Evolutionary conservation across 176 grass and related monocot species (phyloP), one percentile per base, ranked within the genome.

Genomic region (Musa troglodytarum): DNA sequence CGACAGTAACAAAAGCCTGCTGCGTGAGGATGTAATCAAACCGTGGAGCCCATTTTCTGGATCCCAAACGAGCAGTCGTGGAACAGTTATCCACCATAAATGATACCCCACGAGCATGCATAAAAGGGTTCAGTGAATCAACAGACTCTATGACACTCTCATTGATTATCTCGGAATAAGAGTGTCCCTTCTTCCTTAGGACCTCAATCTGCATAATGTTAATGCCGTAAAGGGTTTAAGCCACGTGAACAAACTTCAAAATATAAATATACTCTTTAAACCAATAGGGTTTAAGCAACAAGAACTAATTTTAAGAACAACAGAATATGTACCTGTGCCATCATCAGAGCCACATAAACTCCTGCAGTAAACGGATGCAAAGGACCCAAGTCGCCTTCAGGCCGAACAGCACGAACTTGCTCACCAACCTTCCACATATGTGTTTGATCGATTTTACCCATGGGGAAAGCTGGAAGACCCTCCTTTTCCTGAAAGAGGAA

Each of bases 11-110:
- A 0, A 90, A 90, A 4, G 89, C 93, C 54, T 96, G 93, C 53
- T 96, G 93, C 5, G 93, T 96, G 64, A 96, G 67, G 74, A 96
- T 82, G 79, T 92, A 96, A 56, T 92, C 89, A 0, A 96, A 96
- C 11, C 93, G 87, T 0, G 93, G 93, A 0, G 93, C 89, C 93
- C 93, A 96, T 77, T 96, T 96, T 69, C 92, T 86, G 1, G 92
- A 92, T 77, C 89, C 92, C 72, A 96, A 34, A 8, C 92, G 92
- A 16, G 92, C 92, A 11, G 92, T 96, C 0, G 92, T 96, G 12
- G 89, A 96, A 72, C 87, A 96, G 77, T 96, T 96, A 58, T 96
- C 93, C 10, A 96, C 93, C 93, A 96, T 96, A 78, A 96, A 96
- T 34, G 93, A 91, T 29, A 96, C 93, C 1, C 94, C 94, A 5